Evolutionary conservation across 805 yeast genomes (phyloP).

Genomic region (Myxozyma melibiosi): DNA sequence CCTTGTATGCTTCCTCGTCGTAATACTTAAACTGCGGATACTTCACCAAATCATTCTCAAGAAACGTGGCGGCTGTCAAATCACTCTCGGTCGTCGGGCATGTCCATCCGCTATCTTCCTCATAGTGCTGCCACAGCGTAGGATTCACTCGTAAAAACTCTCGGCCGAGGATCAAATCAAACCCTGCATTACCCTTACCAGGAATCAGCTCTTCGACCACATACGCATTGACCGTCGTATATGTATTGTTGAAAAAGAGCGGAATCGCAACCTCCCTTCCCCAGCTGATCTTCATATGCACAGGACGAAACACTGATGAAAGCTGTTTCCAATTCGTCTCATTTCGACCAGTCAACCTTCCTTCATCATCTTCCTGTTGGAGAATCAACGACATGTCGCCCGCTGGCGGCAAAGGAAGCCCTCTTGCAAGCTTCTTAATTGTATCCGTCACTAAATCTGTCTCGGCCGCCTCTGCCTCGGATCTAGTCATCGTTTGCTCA

Average conservation of each 20-base stretch:
- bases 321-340: neutral
- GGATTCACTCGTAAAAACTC: neutral
- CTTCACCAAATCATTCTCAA: neutral
- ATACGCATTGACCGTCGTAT: neutral
- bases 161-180: constrained; percentile 19
- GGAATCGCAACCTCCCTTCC: neutral
- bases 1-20: neutral
- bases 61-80: neutral
- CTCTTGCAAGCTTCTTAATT: no score
- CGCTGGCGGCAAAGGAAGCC: no score
- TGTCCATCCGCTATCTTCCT: constrained; percentile 8
- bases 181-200: constrained; percentile 3
- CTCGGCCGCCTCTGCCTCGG: no score
- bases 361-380: neutral
- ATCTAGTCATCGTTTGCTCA: no score
- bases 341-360: neutral
- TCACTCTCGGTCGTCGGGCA: constrained; percentile 2
- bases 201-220: constrained; percentile 22
- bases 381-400: neutral
- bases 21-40: neutral
- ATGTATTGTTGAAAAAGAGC: neutral
- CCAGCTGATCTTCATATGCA: neutral
- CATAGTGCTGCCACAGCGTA: constrained; percentile 16
- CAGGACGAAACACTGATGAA: neutral
- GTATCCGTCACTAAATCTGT: no score